Percentiles rank a stretch among this genome's conserved stretches.
Evolutionary conservation across 495 filamentous ascomycete species (phyloP).

Genomic region (Aspergillus bridgeri): DNA sequence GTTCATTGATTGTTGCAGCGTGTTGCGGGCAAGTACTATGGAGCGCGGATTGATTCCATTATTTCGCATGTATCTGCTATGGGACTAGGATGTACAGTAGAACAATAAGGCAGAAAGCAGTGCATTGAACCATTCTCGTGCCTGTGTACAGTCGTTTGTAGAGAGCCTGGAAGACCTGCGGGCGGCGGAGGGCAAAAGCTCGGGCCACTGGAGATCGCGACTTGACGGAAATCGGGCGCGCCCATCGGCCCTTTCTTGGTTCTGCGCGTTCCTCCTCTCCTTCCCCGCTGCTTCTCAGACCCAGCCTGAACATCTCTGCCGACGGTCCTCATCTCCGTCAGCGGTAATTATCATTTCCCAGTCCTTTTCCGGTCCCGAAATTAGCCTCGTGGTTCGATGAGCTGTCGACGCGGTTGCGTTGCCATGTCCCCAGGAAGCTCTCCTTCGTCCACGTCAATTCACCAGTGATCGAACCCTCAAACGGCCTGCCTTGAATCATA

Average conservation of each 20-base stretch:
- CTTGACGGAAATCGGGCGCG: slow-evolving; percentile 35
- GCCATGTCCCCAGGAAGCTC: slow-evolving; percentile 29
- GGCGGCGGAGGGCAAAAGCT: slow-evolving; percentile 26
- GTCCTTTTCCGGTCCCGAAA: neutral
- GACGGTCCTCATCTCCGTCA: neutral
- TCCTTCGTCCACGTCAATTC: slow-evolving; percentile 23
- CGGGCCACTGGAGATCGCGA: slow-evolving; percentile 46
- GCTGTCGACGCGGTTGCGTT: slow-evolving; percentile 15
- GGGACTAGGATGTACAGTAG: neutral
- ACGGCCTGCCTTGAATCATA: slow-evolving; percentile 2
- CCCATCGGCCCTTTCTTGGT: slow-evolving; percentile 17
- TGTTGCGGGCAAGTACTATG: neutral
- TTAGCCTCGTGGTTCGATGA: slow-evolving; percentile 12
- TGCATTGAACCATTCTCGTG: neutral
- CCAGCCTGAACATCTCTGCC: neutral
- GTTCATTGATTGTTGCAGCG: neutral
- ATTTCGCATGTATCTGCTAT: neutral
- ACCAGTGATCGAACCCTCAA: slow-evolving; percentile 15
- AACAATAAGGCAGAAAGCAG: neutral
- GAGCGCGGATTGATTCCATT: neutral
- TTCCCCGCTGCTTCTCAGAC: neutral
- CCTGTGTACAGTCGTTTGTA: neutral
- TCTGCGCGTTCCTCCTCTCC: neutral
- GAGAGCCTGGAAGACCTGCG: neutral
- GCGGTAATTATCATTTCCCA: neutral